A percentile compares a stretch with the other conserved stretches of the same genome.
phyloP scores from a whole-genome alignment of 2,329 filamentous ascomycete genomes.

The Colletotrichum sp. region DNA sequence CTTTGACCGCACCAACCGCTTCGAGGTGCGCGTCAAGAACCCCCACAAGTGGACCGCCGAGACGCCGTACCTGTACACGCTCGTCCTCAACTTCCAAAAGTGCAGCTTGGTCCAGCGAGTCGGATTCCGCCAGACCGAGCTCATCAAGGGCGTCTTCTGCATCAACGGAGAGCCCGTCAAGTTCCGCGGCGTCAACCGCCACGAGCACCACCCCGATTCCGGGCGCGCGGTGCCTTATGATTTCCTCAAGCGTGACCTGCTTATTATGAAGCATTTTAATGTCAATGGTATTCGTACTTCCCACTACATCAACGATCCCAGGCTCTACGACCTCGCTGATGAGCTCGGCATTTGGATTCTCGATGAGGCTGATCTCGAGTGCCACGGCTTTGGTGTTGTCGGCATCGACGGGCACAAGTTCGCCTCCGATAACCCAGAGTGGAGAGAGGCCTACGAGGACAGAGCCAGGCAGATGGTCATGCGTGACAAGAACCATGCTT shows the following conservation, averaged over 20 bases:
- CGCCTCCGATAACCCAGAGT: slow-evolving; percentile 64
- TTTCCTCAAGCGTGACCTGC: slow-evolving; percentile 64
- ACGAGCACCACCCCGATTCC: slow-evolving; percentile 70
- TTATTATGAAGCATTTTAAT: slow-evolving; percentile 72
- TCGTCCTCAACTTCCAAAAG: slow-evolving; percentile 41
- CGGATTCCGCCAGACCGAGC: slow-evolving; percentile 68
- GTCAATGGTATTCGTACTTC: slow-evolving; percentile 74
- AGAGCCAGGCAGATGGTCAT: slow-evolving; percentile 68
- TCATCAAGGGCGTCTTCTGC: slow-evolving; percentile 64
- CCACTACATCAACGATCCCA: slow-evolving; percentile 68
- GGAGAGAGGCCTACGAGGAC: slow-evolving; percentile 70
- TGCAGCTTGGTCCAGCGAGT: slow-evolving; percentile 56
- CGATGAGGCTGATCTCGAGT: slow-evolving; percentile 61
- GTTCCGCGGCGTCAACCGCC: slow-evolving; percentile 72
- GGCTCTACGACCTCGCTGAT: slow-evolving; percentile 66
- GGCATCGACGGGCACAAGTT: slow-evolving; percentile 51
- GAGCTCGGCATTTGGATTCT: slow-evolving; percentile 70
- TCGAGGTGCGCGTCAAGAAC: slow-evolving; percentile 45
- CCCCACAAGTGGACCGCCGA: slow-evolving; percentile 74
- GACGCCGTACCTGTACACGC: slow-evolving; percentile 65
- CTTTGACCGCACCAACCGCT: slow-evolving; percentile 42
- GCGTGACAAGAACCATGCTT: slow-evolving; percentile 65
- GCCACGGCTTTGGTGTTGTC: slow-evolving; percentile 53
- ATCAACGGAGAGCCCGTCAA: slow-evolving; percentile 71
- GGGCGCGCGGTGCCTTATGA: slow-evolving; percentile 67